These are phyloP conservation scores for Microcyclospora tardicrescens DNA, from an alignment of 2,329 filamentous ascomycete genomes.

Conservation along the genomic window DNA sequence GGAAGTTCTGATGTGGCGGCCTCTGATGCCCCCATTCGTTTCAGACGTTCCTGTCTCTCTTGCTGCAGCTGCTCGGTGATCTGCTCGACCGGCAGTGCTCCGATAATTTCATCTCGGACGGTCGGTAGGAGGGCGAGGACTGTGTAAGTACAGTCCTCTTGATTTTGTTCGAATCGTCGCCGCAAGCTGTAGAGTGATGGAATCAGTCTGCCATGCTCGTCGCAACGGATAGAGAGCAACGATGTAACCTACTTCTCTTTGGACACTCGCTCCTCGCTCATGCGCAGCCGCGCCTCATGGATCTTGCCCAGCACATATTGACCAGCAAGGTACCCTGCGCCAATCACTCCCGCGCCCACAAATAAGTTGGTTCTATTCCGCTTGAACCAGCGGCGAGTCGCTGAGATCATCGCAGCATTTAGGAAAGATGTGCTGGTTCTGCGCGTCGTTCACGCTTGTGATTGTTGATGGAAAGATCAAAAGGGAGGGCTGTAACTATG, in stretches of 20 bases:
- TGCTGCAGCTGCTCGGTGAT: constrained; percentile 89
- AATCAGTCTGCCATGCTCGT: constrained; percentile 4
- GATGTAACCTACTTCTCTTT: constrained; percentile 69
- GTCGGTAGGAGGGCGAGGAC: constrained; percentile 91
- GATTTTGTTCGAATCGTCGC: constrained; percentile 94
- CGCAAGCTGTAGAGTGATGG: constrained; percentile 51
- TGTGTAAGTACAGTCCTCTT: constrained; percentile 96
- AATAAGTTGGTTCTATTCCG: constrained; percentile 84
- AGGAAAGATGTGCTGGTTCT: neutral
- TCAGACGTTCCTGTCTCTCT: constrained; percentile 65
- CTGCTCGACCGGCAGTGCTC: constrained; percentile 78
- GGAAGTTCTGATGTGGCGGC: constrained; percentile 43
- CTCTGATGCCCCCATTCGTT: constrained; percentile 37
- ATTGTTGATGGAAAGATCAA: too few relatives aligned
- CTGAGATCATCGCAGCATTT: constrained; percentile 40
- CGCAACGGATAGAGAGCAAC: neutral
- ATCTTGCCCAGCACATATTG: constrained; percentile 90
- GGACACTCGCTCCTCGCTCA: constrained; percentile 89
- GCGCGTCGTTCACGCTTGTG: too few relatives aligned
- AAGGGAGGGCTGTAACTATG: too few relatives aligned
- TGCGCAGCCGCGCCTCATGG: constrained; percentile 84
- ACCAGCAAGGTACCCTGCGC: constrained; percentile 79
- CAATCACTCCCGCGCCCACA: constrained; percentile 74
- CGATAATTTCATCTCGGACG: constrained; percentile 76
- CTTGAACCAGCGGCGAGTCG: constrained; percentile 79